phyloP scores from a whole-genome alignment of 2,329 filamentous ascomycete genomes.

The Parasarocladium wereldwijsianum region DNA sequence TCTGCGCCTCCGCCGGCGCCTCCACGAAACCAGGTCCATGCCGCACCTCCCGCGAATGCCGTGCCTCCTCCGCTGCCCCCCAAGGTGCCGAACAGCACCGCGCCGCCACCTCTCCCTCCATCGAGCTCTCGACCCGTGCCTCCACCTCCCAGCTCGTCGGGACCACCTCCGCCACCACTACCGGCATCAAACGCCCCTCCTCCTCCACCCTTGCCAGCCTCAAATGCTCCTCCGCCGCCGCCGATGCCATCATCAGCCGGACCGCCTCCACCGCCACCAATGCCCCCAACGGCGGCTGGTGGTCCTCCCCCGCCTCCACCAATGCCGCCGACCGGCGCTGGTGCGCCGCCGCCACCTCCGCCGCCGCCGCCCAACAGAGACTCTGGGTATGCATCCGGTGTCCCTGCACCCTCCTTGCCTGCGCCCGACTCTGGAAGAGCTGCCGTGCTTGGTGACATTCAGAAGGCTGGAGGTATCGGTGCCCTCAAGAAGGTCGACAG shows the following conservation, averaged over 20 bases:
- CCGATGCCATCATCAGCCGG: slow-evolving; percentile 3
- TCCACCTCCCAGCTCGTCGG: slow-evolving; percentile 29
- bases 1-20: slow-evolving; percentile 63
- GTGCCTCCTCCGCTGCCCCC: slow-evolving; percentile 30
- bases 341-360: slow-evolving; percentile 29
- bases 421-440: slow-evolving; percentile 31
- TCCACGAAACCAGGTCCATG: slow-evolving; percentile 28
- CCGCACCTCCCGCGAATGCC: slow-evolving; percentile 18
- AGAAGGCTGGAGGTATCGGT: slow-evolving; percentile 50
- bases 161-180: slow-evolving; percentile 19
- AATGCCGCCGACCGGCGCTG: slow-evolving; percentile 19
- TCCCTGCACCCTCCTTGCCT: slow-evolving; percentile 29
- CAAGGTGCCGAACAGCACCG: slow-evolving; percentile 26
- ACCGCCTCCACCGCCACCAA: slow-evolving; percentile 31
- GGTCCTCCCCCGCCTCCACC: slow-evolving; percentile 16
- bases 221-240: slow-evolving; percentile 6
- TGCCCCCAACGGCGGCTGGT: slow-evolving; percentile 17
- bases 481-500: slow-evolving; percentile 64
- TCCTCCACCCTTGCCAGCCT: slow-evolving; percentile 28
- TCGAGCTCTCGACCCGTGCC: slow-evolving; percentile 36
- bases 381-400: slow-evolving; percentile 40
- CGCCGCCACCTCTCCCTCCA: slow-evolving; percentile 33
- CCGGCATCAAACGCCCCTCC: slow-evolving; percentile 21
- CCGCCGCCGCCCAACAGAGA: slow-evolving; percentile 42
- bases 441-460: slow-evolving; percentile 57